Evolutionary conservation across 1,139 yeast genomes (phyloP), one percentile per base, ranked within the genome.

Genomic region (Hemisphaericaspora xylofermentans): DNA sequence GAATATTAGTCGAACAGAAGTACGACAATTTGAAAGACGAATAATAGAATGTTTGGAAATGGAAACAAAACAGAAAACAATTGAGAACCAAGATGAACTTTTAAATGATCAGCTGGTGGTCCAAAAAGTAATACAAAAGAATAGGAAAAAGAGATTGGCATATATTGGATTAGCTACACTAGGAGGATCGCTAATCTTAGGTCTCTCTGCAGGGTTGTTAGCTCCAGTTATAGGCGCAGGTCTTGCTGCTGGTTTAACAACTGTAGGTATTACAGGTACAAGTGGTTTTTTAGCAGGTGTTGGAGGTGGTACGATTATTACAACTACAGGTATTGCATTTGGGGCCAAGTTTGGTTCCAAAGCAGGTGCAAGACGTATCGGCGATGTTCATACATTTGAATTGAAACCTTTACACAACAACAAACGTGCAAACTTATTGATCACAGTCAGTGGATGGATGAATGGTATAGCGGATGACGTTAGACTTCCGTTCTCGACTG

Each of bases 211-310:
- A 12, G 99, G 99, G 2, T 65, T 94, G 36, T 68, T 94, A 38
- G 98, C 98, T 0, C 99, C 99, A 0, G 96, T 94, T 4, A 94
- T 94, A 55, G 98, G 98, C 35, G 98, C 98, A 1, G 98, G 99
- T 52, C 60, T 94, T 21, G 98, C 98, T 2, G 98, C 98, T 2
- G 99, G 98, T 9, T 71, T 94, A 35, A 84, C 98, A 0, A 93
- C 98, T 0, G 81, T 93, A 24, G 99, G 99, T 21, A 86, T 94
- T 21, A 73, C 88, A 1, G 98, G 99, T 16, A 89, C 98, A 0
- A 66, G 88, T 15, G 88, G 95, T 1, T 93, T 94, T 53, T 68
- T 94, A 30, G 97, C 98, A 0, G 98, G 98, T 36, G 88, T 94
- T 1, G 98, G 97, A 21, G 98, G 99, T 34, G 88, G 97, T 10